These are phyloP conservation scores for Shiraia bambusicola DNA, from an alignment of 2,329 filamentous ascomycete genomes.

Conservation along the genomic window DNA sequence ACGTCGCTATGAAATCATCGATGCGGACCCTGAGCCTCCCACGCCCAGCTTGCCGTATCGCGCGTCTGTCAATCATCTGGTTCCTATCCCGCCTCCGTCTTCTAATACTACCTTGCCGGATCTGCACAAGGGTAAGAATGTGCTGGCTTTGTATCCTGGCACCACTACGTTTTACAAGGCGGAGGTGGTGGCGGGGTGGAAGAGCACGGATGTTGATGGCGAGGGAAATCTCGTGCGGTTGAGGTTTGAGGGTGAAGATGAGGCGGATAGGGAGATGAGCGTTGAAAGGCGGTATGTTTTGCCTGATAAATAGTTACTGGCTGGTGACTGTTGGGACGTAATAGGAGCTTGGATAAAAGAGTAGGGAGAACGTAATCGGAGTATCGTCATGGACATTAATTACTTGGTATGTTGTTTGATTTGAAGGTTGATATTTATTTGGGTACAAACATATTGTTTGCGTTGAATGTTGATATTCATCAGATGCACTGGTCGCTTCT, in stretches of 20 bases:
- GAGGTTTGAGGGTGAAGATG: constrained; percentile 53
- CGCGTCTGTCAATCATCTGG: constrained; percentile 50
- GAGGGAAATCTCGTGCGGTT: constrained; percentile 46
- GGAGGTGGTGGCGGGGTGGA: constrained; percentile 50
- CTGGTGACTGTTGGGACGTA: neutral
- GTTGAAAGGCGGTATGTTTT: constrained; percentile 55
- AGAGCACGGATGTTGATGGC: constrained; percentile 46
- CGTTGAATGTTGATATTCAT: no score
- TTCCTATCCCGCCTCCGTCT: constrained; percentile 47
- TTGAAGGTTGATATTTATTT: no score
- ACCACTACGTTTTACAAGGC: constrained; percentile 58
- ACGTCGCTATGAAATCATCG: constrained; percentile 56
- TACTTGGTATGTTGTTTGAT: no score
- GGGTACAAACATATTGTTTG: no score
- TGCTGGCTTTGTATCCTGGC: constrained; percentile 53
- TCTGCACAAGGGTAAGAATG: constrained; percentile 46
- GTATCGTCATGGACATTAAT: no score
- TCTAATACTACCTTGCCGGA: constrained; percentile 46
- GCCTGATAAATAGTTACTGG: constrained; percentile 31
- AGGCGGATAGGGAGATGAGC: constrained; percentile 48
- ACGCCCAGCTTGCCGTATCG: constrained; percentile 45
- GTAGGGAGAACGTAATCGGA: neutral
- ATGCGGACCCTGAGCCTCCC: constrained; percentile 49
- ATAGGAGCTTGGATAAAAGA: neutral
- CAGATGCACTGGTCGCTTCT: no score